Evolutionary conservation across 2,329 filamentous ascomycete species (phyloP), one percentile per base, ranked within the genome.

Genomic region (Drechslera avenae): DNA sequence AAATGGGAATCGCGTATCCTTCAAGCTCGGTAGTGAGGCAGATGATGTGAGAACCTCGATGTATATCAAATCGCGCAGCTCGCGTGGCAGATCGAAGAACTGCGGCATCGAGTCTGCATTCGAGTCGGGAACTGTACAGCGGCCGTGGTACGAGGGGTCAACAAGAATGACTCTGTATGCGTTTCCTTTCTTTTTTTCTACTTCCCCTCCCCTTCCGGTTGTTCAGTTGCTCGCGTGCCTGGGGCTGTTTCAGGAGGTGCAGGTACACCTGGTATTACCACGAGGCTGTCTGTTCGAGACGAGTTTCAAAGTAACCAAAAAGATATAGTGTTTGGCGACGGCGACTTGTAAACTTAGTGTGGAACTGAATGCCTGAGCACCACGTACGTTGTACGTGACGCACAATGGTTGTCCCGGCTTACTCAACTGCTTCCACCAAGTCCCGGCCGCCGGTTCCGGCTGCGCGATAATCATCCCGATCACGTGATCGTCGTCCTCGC

Each of bases 11-110:
- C 61, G 50, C 12, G 55, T 60, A 12, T 67, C 58, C 21, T 55
- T 46, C 13, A 59, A 40, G 3, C 39, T 42, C 8, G 69, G 68
- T 17, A 48, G 50, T 7, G 64, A 60, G 19, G 57, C 54, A 34
- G 61, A 56, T 21, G 52, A 54, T 12, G 63, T 65, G 21, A 73
- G 42, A 21, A 72, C 36, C 18, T 61, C 60, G 30, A 48, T 55
- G 52, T 72, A 72, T 31, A 73, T 66, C 54, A 68, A 59, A 33
- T 73, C 70, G 13, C 70, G 63, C 36, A 73, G 39, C 53, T 73
- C 70, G 13, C 68, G 59, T 8, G 69, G 70, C 6, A 72, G 55
- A 19, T 52, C 48, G 13, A 70, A 44, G 44, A 73, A 65, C 4
- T 56, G 51, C n/a, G 59, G 32, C 66, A 68, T 69, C 16, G n/a